Evolutionary conservation across 306 rosid genomes (phyloP), one percentile per base, ranked within the genome.

Genomic region (Cicer yamashitae): DNA sequence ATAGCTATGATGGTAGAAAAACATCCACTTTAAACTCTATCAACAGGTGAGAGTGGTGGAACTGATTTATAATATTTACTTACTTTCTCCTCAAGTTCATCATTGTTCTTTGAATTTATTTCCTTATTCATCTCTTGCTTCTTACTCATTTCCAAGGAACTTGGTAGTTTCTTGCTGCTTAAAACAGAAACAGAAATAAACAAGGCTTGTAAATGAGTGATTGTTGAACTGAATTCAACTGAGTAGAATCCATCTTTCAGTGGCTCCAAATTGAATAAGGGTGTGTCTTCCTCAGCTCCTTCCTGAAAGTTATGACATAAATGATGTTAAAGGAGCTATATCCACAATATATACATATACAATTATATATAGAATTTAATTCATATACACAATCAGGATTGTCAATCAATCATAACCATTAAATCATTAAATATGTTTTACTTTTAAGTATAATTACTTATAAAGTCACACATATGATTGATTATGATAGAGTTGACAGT

Each of bases 11-110:
- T 54, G 67, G 51, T 62, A 75, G 14, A 74, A 72, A 52, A 57
- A 53, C 53, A 70, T 81, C 40, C 46, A 45, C 51, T 60, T 83
- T 89, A 94, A 65, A 91, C 97, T 79, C 97, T 94, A 6, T 90
- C 96, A 58, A 88, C 90, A 18, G 97, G 98, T 30, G 98, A 94
- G 76, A 79, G 77, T 3, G 98, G 98, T 37, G 98, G 98, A 78
- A 75, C 88, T 71, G 91, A 82, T 77, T 91, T 88, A 74, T 88
- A 94, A 75, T 76, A 70, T 60, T 80, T 70, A 41, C 83, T 66
- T 17, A 81, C 82, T 58, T 84, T 91, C 43, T 79, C 82, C 30
- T 56, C 90, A 41, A 70, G 59, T 34, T 68, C 65, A 11, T 70
- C 47, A 47, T 54, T 73, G 75, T 58, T 82, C 59, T 78, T 82